Conservation (phyloP, 23 red algal species). For the Gracilaria domingensis region DNA sequence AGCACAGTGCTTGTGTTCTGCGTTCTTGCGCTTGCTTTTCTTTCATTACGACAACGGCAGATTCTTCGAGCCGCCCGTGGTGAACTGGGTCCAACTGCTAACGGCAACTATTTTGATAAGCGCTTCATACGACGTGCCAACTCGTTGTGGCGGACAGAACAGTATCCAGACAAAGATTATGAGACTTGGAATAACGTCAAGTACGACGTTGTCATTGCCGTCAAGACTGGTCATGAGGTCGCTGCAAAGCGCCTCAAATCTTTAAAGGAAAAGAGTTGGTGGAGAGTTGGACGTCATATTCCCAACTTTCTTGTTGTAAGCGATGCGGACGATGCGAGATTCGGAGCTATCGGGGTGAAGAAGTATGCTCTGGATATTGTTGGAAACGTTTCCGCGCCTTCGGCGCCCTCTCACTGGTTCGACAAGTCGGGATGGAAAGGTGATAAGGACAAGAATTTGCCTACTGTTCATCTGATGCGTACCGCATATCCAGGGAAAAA, state of each 20-base stretch:
- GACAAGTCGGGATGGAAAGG: conserved; percentile 62
- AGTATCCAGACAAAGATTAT: background rate
- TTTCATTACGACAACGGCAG: background rate
- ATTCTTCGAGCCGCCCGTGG: background rate
- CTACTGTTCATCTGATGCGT: conserved; percentile 75
- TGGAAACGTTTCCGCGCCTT: background rate
- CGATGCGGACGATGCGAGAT: conserved; percentile 30
- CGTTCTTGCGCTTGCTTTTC: background rate
- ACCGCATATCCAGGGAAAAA: conserved; percentile 71
- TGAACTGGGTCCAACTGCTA: background rate
- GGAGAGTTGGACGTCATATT: conserved; percentile 60
- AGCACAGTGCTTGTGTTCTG: background rate
- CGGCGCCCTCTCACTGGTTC: conserved; percentile 54
- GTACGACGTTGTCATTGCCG: conserved; percentile 65
- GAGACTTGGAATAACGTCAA: conserved; percentile 59
- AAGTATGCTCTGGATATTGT: conserved; percentile 60
- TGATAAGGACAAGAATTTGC: conserved; percentile 96
- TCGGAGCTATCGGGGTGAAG: conserved; percentile 56
- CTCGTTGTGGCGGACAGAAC: background rate
- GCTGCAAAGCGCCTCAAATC: conserved; percentile 54
- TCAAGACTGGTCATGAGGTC: conserved; percentile 82
- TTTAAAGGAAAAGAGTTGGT: conserved; percentile 52
- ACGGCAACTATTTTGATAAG: conserved; percentile 2
- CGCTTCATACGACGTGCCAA: background rate
- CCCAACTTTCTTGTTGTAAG: conserved; percentile 69